Percentiles rank a stretch among this genome's conserved stretches.
Conservation (phyloP, 257 asterid genomes). For the Solanum bulbocastanum region DNA sequence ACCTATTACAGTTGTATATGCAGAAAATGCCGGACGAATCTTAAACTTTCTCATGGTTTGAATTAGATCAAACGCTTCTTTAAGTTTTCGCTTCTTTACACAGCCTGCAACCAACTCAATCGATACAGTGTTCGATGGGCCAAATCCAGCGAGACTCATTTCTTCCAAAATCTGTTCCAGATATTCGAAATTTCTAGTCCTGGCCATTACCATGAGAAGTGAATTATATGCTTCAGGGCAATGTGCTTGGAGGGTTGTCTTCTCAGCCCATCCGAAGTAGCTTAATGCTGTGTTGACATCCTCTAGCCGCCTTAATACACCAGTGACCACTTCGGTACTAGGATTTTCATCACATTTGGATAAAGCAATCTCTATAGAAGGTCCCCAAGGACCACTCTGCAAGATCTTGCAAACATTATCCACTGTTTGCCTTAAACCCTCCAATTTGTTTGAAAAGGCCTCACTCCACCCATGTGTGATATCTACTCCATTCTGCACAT, state of each 20-base stretch:
- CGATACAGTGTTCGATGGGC: constrained; percentile 49
- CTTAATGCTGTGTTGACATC: constrained; percentile 46
- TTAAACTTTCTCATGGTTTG: constrained; percentile 78
- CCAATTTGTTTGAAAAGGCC: constrained; percentile 23
- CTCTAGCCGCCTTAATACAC: constrained; percentile 71
- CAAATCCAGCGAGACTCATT: constrained; percentile 78
- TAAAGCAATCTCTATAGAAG: constrained; percentile 58
- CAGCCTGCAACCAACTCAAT: constrained; percentile 49
- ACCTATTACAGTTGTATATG: constrained; percentile 87
- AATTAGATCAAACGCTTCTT: constrained; percentile 57
- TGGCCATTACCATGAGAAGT: constrained; percentile 61
- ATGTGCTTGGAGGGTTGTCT: constrained; percentile 39
- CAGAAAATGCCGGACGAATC: constrained; percentile 87
- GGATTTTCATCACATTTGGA: constrained; percentile 34
- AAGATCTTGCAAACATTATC: constrained; percentile 50
- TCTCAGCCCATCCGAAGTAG: constrained; percentile 82
- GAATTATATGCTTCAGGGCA: constrained; percentile 61
- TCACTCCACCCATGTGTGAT: constrained; percentile 11
- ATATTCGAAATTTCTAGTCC: constrained; percentile 40
- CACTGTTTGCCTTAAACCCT: constrained; percentile 18
- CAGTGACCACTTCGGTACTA: constrained; percentile 47
- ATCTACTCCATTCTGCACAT: background rate
- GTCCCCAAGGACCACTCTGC: constrained; percentile 65
- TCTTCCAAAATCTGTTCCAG: constrained; percentile 66
- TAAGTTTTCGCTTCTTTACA: constrained; percentile 41